Base-by-base conservation (phyloP, 768 basidiomycete species). In the Mycena albidolilacea region DNA sequence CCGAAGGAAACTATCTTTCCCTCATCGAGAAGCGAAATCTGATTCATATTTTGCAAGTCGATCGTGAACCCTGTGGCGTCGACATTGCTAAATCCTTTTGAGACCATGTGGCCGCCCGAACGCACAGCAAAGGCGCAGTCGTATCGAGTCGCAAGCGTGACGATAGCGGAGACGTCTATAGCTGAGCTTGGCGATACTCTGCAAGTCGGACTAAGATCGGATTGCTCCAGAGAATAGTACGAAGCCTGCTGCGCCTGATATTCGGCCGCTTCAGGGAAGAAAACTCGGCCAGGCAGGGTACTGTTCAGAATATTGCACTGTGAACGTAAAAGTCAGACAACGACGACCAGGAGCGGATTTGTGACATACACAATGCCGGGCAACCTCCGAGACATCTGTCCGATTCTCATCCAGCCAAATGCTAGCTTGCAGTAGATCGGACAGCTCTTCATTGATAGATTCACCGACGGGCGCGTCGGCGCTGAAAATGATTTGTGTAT, bases 41-140 rank as follows among this genome's bases (percentile, higher is more conserved):
- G 30, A 21, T 75, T 60, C 59, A 72, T 55, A 7, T 48, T 55
- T 39, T 69, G 63, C 8, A 72, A 59, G 23, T 74, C 73, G 6
- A 72, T 72, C 12, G 70, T 70, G 21, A 72, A 75, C 4, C 74
- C 74, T 50, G 57, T 21, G 1, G 50, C 39, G 52, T 62, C 70
- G 23, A 75, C 17, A 35, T 69, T 75, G 41, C 63, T 69, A 10
- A 12, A 43, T 38, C 64, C 60, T 11, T 54, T 46, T 39, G 62
- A 69, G 23, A 52, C 46, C 39, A 65, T 69, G 41, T 71, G 75
- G 19, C 76, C 76, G 15, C 76, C 73, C 5, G 70, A 71, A 11
- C 64, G 55, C 1, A 77, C 76, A 14, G 76, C 76, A 62, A 75
- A 75, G 9, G 30, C 2, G 50, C 70, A 77, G 50, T 58, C 46